Base-by-base conservation (phyloP, 257 asterid species). In the Gardenia jasminoides region DNA sequence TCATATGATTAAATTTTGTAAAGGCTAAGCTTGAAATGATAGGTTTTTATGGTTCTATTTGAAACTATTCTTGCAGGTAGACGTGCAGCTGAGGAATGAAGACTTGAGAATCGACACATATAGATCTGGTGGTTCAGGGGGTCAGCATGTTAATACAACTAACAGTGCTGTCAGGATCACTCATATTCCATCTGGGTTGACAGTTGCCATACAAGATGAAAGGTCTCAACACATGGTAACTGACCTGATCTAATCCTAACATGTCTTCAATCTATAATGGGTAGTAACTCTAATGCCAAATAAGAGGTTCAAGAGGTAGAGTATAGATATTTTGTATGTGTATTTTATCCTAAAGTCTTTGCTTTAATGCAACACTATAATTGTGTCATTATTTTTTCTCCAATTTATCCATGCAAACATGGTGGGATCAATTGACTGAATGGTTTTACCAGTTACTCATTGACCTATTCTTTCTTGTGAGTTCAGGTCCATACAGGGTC, bases 111-210 rank as follows among this genome's bases (percentile, higher is more conserved):
- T 95, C 48, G 98, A 95, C 80, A 95, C 99, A 9, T 95, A 90
- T 82, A 91, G 97, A 80, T 90, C 98, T 43, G 99, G 99, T 78
- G 98, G 99, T 80, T 90, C 96, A 26, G 98, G 99, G 59, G 99
- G 99, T 77, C 99, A 93, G 90, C 96, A 91, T 62, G 99, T 88
- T 44, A 95, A 93, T 82, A 93, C 98, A 71, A 95, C 98, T 36
- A 89, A 93, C 82, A 95, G 99, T 86, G 99, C 99, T 82, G 99
- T 95, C 70, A 93, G 98, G 88, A 72, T 95, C 76, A 92, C 97
- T 86, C 99, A 93, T 83, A 56, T 91, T 59, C 99, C 99, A 17
- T 84, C 98, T 1, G 98, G 98, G 59, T 81, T 95, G 80, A 86
- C 93, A 47, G 89, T 93, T 82, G 64, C 98, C 85, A 95, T 92